These are phyloP conservation scores for Phoenix roebelenii DNA, from an alignment of 176 grass and related monocot genomes.

Conservation along the genomic window DNA sequence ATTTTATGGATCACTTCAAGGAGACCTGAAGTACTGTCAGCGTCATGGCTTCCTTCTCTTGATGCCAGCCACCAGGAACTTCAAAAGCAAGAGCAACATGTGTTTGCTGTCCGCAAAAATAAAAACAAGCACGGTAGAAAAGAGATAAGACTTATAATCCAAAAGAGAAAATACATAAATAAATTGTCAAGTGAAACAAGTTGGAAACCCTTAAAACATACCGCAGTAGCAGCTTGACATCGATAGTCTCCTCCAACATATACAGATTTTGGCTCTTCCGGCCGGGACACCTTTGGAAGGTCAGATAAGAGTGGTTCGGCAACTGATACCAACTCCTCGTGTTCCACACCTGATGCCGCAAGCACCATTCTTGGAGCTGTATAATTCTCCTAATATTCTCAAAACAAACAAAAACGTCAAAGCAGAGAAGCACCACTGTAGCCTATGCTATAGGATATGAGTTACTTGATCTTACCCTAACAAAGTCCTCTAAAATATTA, in stretches of 20 bases:
- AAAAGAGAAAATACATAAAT: constrained; percentile 8
- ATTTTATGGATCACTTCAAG: constrained; percentile 15
- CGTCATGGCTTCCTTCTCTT: constrained; percentile 60
- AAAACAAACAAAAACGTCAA: constrained; percentile 15
- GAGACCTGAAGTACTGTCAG: constrained; percentile 69
- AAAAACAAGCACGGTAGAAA: too few relatives aligned
- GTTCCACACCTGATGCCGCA: constrained; percentile 76
- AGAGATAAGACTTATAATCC: not conserved
- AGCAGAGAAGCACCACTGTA: not conserved
- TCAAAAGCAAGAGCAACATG: constrained; percentile 81
- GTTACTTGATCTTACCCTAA: constrained; percentile 39
- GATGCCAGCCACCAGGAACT: constrained; percentile 63
- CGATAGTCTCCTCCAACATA: constrained; percentile 68
- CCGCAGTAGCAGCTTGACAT: constrained; percentile 58
- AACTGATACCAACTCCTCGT: constrained; percentile 64
- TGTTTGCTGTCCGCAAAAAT: constrained; percentile 27
- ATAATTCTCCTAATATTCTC: constrained; percentile 54
- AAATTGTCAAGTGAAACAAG: constrained; percentile 1
- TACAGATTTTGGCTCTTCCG: constrained; percentile 52
- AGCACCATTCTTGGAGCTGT: constrained; percentile 73
- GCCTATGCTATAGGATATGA: not conserved
- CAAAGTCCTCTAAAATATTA: constrained; percentile 49
- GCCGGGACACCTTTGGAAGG: constrained; percentile 41
- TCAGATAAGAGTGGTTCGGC: constrained; percentile 53
- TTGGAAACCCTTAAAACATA: constrained; percentile 23